Evolutionary conservation across 2,329 filamentous ascomycete species (phyloP), one percentile per base, ranked within the genome.

Genomic region (Aspergillus thermomutatus): DNA sequence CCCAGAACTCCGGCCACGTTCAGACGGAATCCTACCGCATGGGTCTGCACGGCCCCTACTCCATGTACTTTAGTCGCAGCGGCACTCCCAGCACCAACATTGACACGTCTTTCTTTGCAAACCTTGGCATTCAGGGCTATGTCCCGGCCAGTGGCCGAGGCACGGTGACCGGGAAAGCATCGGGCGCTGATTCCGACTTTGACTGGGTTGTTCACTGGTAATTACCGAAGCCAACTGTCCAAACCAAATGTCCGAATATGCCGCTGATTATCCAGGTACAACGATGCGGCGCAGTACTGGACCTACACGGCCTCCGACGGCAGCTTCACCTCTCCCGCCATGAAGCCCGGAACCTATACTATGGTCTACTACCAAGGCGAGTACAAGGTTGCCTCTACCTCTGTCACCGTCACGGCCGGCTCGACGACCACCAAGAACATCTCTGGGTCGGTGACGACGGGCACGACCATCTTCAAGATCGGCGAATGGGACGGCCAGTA

Each of bases 291-390:
- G 0, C 87, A 89, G 66, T 89, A 88, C 76, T 89, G 86, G 86
- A 73, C 79, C 5, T 83, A 83, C 57, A 81, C 83, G 21, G 76
- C 76, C 8, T 79, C 79, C 23, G 75, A 71, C 47, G 85, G 85
- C 9, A 75, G 75, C 11, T 89, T 86, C 71, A 86, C 80, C 2
- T 87, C 85, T 0, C 86, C 86, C 0, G 74, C 80, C 55, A 88
- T 89, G 86, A 86, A 85, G 64, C 83, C 85, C 0, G 86, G 86
- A 28, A 86, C 82, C 0, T 88, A 88, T 72, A 87, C 83, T n/a
- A 86, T 87, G 79, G 81, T 86, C 4, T 79, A 88, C 40, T 87
- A 86, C 71, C 83, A 84, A 62, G 80, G 76, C 19, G 84, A 87
- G 67, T 81, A 81, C 66, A 76, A 79, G 59, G 82, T 86, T 8